Evolutionary conservation across 176 grass and related monocot genomes (phyloP), one percentile per base, ranked within the genome.

Genomic region (Hordeum vulgare): DNA sequence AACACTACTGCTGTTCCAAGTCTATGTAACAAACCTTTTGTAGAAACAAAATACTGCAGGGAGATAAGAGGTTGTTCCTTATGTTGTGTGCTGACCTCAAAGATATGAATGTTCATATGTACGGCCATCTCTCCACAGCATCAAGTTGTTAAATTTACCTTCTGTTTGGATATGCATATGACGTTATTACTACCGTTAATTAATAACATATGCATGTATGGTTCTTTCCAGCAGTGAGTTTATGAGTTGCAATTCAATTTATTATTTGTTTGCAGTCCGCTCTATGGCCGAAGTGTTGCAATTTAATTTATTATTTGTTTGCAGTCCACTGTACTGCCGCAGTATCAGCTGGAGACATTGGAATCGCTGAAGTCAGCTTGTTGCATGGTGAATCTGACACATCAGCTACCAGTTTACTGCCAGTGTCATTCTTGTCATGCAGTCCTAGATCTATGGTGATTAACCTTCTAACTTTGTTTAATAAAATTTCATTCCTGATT

Each of bases 381-480:
- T 81, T 87, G 58, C 85, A 87, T 34, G 78, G 84, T 45, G 85
- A 77, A 85, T 56, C 59, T 33, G 42, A 90, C 61, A 18, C 69
- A 75, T 59, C 71, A 71, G 71, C 83, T 31, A 73, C 79, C 37
- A 17, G 84, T 81, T 86, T 92, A 62, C 82, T 90, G 74, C 88
- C 80, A 59, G 47, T 79, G 35, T 83, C 87, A 45, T 51, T 85
- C 73, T 78, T 86, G 57, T 88, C 90, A 84, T 89, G 60, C 63
- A 76, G 84, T 56, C 75, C 77, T 78, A 68, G 62, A 84, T 86
- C 85, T 25, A 90, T 86, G 83, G 90, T 85, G 71, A 92, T 49
- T 80, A 75, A 51, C 25, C 37, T 80, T 91, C 83, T 42, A 15
- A 15, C 40, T 73, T 59, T 7, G 13, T 51, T 80, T 61, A 63